Conservation (phyloP, 768 basidiomycete species). For the Flagelloscypha sp. region DNA sequence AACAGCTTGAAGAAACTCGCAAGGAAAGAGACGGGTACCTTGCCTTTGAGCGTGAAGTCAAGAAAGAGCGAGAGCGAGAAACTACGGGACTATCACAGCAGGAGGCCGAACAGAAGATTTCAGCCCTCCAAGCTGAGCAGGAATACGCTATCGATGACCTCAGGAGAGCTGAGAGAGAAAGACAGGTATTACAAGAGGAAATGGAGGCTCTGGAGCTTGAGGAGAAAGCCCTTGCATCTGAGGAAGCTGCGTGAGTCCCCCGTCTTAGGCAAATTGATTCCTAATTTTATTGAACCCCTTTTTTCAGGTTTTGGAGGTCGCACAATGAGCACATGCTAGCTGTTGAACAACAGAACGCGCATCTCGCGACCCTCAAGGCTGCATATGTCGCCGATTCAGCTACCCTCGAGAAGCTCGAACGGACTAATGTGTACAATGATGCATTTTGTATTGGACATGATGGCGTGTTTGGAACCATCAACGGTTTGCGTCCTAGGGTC, state of each 20-base stretch:
- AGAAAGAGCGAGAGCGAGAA: slow-evolving; percentile 73
- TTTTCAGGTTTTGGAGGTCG: slow-evolving; percentile 67
- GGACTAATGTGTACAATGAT: slow-evolving; percentile 93
- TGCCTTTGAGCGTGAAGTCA: slow-evolving; percentile 83
- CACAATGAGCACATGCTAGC: slow-evolving; percentile 67
- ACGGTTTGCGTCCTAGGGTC: slow-evolving; percentile 86
- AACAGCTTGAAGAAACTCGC: slow-evolving; percentile 82
- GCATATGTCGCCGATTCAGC: slow-evolving; percentile 72
- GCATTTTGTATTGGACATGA: slow-evolving; percentile 94
- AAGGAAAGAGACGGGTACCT: slow-evolving; percentile 90
- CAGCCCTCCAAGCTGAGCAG: slow-evolving; percentile 63
- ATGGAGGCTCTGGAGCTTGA: slow-evolving; percentile 62
- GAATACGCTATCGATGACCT: slow-evolving; percentile 64
- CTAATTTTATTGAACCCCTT: slow-evolving; percentile 1
- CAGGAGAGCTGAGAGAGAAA: slow-evolving; percentile 67
- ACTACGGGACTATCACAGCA: slow-evolving; percentile 50
- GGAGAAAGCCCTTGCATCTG: slow-evolving; percentile 68
- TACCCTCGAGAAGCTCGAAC: slow-evolving; percentile 76
- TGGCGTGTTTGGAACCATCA: slow-evolving; percentile 96
- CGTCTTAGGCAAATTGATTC: neutral
- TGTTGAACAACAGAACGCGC: slow-evolving; percentile 57
- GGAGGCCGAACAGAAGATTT: slow-evolving; percentile 66
- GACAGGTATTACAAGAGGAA: slow-evolving; percentile 67
- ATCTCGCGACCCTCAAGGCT: slow-evolving; percentile 63
- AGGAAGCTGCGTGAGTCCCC: slow-evolving; percentile 70